Evolutionary conservation across 1,284 basidiomycete species (phyloP).

Genomic region (Cryptococcus sp.): DNA sequence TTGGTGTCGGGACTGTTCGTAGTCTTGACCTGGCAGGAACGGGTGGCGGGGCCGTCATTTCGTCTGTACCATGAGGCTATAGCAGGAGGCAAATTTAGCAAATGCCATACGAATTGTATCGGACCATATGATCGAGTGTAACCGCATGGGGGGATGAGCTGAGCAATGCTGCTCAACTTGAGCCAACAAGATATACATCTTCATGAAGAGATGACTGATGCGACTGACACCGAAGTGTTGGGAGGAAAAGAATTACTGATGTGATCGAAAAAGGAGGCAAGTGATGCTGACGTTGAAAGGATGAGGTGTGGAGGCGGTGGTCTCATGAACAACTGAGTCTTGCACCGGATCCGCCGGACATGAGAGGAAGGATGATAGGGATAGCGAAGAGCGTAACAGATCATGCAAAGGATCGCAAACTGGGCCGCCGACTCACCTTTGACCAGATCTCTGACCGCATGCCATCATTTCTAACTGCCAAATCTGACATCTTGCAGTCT

Average conservation of each 20-base stretch:
- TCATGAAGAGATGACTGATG: neutral
- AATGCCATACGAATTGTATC: neutral
- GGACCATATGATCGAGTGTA: neutral
- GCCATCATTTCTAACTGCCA: constrained; percentile 1
- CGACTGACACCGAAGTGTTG: neutral
- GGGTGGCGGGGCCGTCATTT: constrained; percentile 18
- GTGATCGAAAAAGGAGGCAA: neutral
- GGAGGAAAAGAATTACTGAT: neutral
- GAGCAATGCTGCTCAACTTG: neutral
- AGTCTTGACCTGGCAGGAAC: constrained; percentile 21
- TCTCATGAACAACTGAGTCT: neutral
- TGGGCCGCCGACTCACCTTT: constrained; percentile 3
- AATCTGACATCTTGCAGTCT: neutral
- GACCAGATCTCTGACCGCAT: constrained; percentile 9
- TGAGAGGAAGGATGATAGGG: neutral
- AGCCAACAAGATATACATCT: neutral
- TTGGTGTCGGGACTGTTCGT: constrained; percentile 13
- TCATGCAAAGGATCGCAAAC: neutral
- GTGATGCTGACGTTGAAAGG: neutral
- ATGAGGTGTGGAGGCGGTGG: neutral
- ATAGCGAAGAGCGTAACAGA: neutral
- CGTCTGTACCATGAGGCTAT: constrained; percentile 5
- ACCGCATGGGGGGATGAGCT: neutral
- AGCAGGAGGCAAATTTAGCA: neutral
- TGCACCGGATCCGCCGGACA: neutral